phyloP scores from a whole-genome alignment of 2,329 filamentous ascomycete genomes.

The Monilinia aucupariae region DNA sequence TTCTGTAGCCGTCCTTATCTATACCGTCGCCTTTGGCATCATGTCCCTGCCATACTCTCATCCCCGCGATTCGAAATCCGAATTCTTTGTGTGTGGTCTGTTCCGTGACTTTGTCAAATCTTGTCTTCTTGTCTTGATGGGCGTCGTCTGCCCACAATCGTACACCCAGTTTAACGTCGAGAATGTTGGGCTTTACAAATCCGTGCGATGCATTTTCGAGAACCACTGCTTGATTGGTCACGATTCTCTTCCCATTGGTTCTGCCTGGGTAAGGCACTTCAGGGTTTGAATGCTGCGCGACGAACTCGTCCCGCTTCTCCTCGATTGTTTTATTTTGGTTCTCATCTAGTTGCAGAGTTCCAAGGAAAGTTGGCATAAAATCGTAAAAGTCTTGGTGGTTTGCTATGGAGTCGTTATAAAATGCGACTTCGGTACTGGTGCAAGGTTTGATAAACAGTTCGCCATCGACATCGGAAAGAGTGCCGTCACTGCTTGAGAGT shows the following conservation, averaged over 20 bases:
- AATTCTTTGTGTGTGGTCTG: conserved; percentile 56
- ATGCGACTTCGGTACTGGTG: conserved; percentile 75
- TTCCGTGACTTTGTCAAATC: conserved; percentile 54
- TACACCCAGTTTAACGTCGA: conserved; percentile 87
- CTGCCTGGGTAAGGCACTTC: conserved; percentile 26
- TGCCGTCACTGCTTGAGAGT: conserved; percentile 64
- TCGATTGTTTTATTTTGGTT: conserved; percentile 46
- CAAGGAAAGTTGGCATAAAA: conserved; percentile 81
- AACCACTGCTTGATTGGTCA: conserved; percentile 74
- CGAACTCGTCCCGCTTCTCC: conserved; percentile 42
- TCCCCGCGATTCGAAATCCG: conserved; percentile 60
- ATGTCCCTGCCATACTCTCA: conserved; percentile 57
- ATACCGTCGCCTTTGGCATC: conserved; percentile 49
- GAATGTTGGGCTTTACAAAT: conserved; percentile 78
- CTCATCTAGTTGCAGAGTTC: conserved; percentile 66
- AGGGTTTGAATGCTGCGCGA: conserved; percentile 30
- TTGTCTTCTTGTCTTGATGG: conserved; percentile 50
- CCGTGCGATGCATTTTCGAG: conserved; percentile 78
- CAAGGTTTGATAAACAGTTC: conserved; percentile 92
- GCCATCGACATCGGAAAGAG: conserved; percentile 77
- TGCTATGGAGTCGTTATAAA: conserved; percentile 67
- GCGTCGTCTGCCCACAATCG: conserved; percentile 79
- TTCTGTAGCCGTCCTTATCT: conserved; percentile 48
- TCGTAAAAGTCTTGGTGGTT: conserved; percentile 68
- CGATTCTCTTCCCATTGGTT: conserved; percentile 45